Evolutionary conservation across 345 rosid species (phyloP), one percentile per base, ranked within the genome.

Genomic region (Fremontodendron californicum): DNA sequence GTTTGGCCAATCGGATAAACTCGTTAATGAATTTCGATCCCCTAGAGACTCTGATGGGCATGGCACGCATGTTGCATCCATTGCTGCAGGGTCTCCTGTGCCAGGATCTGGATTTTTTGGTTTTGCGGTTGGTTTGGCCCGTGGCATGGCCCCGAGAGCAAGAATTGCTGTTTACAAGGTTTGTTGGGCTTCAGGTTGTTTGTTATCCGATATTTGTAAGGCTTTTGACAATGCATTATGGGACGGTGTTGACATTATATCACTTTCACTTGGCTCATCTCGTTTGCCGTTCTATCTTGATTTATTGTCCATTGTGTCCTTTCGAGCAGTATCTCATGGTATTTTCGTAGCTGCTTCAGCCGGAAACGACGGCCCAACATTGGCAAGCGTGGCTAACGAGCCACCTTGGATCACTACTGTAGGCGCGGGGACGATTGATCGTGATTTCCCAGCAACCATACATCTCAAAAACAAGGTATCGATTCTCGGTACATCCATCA

Each of bases 371-470:
- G 81, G 81, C 19, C 80, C 78, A 3, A 10, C 42, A 0, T 0
- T 19, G 23, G 75, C 75, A 16, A 39, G 70, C 1, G 25, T 77
- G 11, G 23, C 71, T 7, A 74, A 73, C 21, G 63, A 46, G 49
- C 75, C 84, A 0, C 81, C 84, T 5, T 81, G 84, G 84, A 25
- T 77, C 21, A 72, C 78, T 27, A 77, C 78, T 9, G 84, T 81
- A 10, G 84, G 84, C 2, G 74, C 84, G 0, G 70, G 78, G 10
- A 66, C 81, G 0, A 66, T 81, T 2, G 81, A 81, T 35, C 68
- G 84, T 40, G 74, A 68, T 33, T 77, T 81, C 37, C 78, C 76
- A 0, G 81, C 84, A 39, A 60, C 19, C 19, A 6, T 74, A 31
- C 13, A 27, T 45, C 78, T 81, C 8, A 46, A 63, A 9, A 29